Base-by-base conservation (phyloP, 441 rosid species). In the Adansonia grandidieri region DNA sequence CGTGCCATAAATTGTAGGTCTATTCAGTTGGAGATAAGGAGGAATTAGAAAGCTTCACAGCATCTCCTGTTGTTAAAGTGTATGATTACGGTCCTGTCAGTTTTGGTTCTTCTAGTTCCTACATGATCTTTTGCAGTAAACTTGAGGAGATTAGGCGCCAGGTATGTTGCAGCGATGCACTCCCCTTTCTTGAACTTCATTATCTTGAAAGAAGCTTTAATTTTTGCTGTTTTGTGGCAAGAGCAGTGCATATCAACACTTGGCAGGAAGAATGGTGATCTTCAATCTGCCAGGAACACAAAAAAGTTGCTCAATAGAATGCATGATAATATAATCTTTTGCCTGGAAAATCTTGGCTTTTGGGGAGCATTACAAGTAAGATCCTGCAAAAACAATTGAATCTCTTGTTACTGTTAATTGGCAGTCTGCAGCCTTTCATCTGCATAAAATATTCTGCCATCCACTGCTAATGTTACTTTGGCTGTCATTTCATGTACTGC, bases 291-390 rank as follows among this genome's bases (percentile, higher is more conserved):
- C 83, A 90, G 81, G 83, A 93, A 72, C 79, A 88, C 88, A 77
- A 93, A 84, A 86, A 90, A 63, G 76, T 61, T 83, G 80, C 94
- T 96, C 77, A 78, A 51, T 62, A 87, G 89, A 86, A 80, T 90
- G 84, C 98, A 94, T 86, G 97, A 86, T 11, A 93, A 85, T 84
- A 85, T 96, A 80, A 70, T 87, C 57, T 87, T 86, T 80, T 89
- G 90, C 80, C 86, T 89, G 85, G 86, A 91, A 80, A 91, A 83
- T 75, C 94, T 96, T 81, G 99, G 99, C 81, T 83, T 94, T 68
- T 90, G 88, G 86, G 99, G 99, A 78, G 98, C 95, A 78, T 77
- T 85, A 70, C 94, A 90, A 82, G 99, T 96, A 82, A 80, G 86
- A 76, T 78, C 66, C 79, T 83, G 45, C 68, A 63, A 47, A 63